A percentile compares a stretch with the other conserved stretches of the same genome.
phyloP scores from a whole-genome alignment of 2,329 filamentous ascomycete species.

The Aspergillus luchuensis region DNA sequence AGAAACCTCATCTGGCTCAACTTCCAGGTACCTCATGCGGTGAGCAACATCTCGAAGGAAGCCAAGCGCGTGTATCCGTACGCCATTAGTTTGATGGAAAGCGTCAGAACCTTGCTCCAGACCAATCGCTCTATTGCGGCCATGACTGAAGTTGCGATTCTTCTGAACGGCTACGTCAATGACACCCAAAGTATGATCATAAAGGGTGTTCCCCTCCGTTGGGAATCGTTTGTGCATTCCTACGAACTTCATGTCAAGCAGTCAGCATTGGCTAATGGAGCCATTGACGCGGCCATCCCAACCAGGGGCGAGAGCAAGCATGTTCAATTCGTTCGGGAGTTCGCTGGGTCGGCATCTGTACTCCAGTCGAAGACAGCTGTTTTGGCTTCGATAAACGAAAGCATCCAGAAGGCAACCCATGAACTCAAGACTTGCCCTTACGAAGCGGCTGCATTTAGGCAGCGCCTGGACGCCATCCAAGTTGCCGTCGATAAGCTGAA shows the following conservation, averaged over 20 bases:
- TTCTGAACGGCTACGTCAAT: slow-evolving; percentile 89
- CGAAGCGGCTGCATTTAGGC: slow-evolving; percentile 74
- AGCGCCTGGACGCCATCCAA: slow-evolving; percentile 82
- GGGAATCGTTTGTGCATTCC: slow-evolving; percentile 97
- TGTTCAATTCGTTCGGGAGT: slow-evolving; percentile 93
- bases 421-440: slow-evolving; percentile 87
- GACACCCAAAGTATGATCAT: slow-evolving; percentile 80
- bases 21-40: slow-evolving; percentile 88
- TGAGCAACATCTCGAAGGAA: slow-evolving; percentile 95
- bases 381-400: slow-evolving; percentile 76
- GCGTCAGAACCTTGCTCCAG: slow-evolving; percentile 88
- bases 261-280: slow-evolving; percentile 60
- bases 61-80: slow-evolving; percentile 99
- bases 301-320: slow-evolving; percentile 82
- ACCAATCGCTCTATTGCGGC: slow-evolving; percentile 79
- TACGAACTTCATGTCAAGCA: slow-evolving; percentile 85
- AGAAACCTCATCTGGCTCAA: slow-evolving; percentile 94
- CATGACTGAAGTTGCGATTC: slow-evolving; percentile 83
- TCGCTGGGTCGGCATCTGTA: slow-evolving; percentile 81
- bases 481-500: slow-evolving; percentile 94
- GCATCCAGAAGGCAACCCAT: slow-evolving; percentile 74
- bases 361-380: slow-evolving; percentile 85
- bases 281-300: slow-evolving; percentile 59
- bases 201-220: slow-evolving; percentile 87
- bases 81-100: slow-evolving; percentile 97